Evolutionary conservation across 345 rosid genomes (phyloP), one percentile per base, ranked within the genome.

Genomic region (Tarenaya hassleriana): DNA sequence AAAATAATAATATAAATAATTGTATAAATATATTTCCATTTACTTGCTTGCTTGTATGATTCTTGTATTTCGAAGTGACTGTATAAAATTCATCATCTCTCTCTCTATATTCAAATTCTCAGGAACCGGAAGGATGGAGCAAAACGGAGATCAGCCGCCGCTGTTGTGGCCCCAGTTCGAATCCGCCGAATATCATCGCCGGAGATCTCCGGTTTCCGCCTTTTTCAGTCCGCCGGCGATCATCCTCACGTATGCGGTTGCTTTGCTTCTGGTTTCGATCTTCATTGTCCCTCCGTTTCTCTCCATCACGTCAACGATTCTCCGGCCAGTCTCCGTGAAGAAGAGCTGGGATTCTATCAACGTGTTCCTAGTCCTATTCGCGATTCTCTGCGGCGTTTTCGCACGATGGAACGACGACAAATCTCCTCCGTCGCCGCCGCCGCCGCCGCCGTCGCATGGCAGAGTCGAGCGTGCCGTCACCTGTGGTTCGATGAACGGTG

Each of bases 351-450:
- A 88, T 48, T 70, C 85, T 0, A 67, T 85, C 50, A 85, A 71
- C 59, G 43, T 85, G 4, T 32, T 74, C 16, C 67, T 88, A 5
- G 89, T 88, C 27, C 51, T 83, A 60, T 73, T 83, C 38, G 87
- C 97, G 4, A 76, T 89, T 29, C 56, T 89, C 34, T 83, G 82
- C 48, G 97, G 97, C 47, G 55, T 89, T 20, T 73, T 89, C 34
- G 92, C 89, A 0, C 63, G 72, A 45, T 31, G 68, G 63, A 64
- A 71, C 62, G 87, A 76, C 65, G 86, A 75, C 16, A 83, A 62
- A 32, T 76, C 68, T 1, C 14, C 61, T 12, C 0, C 43, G 7
- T 14, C 64, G n/a, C 24, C 59, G 6, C 21, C 43, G 19, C 24
- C 47, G 1, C 34, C 37, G 35, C 40, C 50, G 45, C 32, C 34